A percentile compares a stretch with the other conserved stretches of the same genome.
Evolutionary conservation across 73 alveolate species (phyloP).

Genomic region (Uronychia setigera): DNA sequence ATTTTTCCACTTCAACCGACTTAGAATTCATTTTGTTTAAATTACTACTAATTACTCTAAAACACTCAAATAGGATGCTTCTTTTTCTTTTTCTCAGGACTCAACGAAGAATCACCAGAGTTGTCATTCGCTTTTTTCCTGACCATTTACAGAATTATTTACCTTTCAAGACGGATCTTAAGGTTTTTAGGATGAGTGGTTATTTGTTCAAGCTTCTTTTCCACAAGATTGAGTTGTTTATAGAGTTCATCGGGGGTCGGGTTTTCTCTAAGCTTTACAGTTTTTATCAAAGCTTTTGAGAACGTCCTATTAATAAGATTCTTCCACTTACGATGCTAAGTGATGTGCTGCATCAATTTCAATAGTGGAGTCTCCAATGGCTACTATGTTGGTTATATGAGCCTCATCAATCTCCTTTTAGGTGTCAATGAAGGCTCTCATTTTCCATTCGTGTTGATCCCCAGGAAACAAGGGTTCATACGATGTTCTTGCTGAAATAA

Average conservation of each 20-base stretch:
- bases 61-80: no score
- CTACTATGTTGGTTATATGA: conserved; percentile 93
- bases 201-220: conserved; percentile 93
- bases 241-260: conserved; percentile 98
- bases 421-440: conserved; percentile 95
- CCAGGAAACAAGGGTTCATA: conserved; percentile 95
- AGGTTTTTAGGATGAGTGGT: conserved; percentile 92
- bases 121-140: no score
- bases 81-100: no score
- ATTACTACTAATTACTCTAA: background rate
- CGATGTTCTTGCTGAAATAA: conserved; percentile 93
- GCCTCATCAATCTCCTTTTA: conserved; percentile 72
- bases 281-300: conserved; percentile 92
- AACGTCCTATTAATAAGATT: conserved; percentile 8
- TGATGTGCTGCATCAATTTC: conserved; percentile 99
- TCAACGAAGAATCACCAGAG: no score
- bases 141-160: no score
- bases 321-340: conserved; percentile 85
- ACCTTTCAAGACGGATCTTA: conserved; percentile 94
- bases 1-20: background rate
- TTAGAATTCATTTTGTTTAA: background rate
- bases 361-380: conserved; percentile 98
- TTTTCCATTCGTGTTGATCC: conserved; percentile 77
- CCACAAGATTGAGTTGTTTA: conserved; percentile 90
- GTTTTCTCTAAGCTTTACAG: conserved; percentile 96